phyloP scores from a whole-genome alignment of 495 filamentous ascomycete species.

The Daldinia childiae region DNA sequence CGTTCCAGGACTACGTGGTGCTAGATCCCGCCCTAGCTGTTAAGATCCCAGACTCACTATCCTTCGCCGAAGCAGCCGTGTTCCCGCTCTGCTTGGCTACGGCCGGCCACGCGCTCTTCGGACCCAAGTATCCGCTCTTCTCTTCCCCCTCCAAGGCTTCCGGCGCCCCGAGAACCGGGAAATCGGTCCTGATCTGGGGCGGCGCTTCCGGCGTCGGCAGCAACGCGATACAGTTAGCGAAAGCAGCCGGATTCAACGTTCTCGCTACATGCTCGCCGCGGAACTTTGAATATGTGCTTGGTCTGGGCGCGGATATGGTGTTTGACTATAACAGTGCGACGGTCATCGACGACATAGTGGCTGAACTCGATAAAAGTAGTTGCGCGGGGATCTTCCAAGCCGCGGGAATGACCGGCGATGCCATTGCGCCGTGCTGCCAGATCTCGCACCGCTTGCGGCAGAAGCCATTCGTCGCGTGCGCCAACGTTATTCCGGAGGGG shows the following conservation, averaged over 20 bases:
- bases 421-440: slow-evolving; percentile 20
- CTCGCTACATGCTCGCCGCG: slow-evolving; percentile 61
- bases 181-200: slow-evolving; percentile 60
- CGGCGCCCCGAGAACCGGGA: slow-evolving; percentile 47
- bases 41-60: slow-evolving; percentile 53
- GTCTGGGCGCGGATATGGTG: slow-evolving; percentile 32
- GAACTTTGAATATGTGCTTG: slow-evolving; percentile 53
- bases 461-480: slow-evolving; percentile 27
- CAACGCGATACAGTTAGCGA: slow-evolving; percentile 69
- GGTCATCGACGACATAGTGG: slow-evolving; percentile 44
- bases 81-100: slow-evolving; percentile 61
- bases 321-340: slow-evolving; percentile 56
- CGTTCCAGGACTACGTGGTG: slow-evolving; percentile 50
- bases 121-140: slow-evolving; percentile 42
- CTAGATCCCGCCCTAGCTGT: slow-evolving; percentile 29
- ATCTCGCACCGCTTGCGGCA: slow-evolving; percentile 31
- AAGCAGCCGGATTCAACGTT: slow-evolving; percentile 67
- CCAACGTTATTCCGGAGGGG: slow-evolving; percentile 15
- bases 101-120: slow-evolving; percentile 57
- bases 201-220: slow-evolving; percentile 66
- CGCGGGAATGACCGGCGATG: slow-evolving; percentile 20
- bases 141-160: not conserved
- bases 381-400: slow-evolving; percentile 39
- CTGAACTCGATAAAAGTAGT: slow-evolving; percentile 28
- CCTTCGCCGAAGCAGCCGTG: slow-evolving; percentile 54